Conservation (phyloP, 371 early-diverging fungal species). For the Mucor sp. region DNA sequence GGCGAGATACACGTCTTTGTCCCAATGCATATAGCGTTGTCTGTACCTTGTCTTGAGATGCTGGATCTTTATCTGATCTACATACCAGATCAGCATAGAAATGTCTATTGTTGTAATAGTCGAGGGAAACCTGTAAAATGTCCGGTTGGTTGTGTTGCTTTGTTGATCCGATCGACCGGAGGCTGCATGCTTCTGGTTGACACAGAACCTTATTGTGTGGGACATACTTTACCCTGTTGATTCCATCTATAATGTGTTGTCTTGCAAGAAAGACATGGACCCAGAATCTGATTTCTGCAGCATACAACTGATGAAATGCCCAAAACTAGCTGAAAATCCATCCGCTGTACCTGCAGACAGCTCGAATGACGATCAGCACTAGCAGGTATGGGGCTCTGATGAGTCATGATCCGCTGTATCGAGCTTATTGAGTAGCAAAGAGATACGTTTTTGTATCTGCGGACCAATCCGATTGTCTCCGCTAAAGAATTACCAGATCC, state of each 20-base stretch:
- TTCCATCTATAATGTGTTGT: neutral
- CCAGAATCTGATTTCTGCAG: neutral
- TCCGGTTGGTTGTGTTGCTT: neutral
- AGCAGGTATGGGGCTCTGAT: neutral
- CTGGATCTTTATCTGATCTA: too few relatives aligned
- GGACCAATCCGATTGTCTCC: conserved; percentile 12
- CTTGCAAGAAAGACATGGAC: neutral
- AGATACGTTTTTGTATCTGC: neutral
- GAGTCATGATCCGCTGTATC: neutral
- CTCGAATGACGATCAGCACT: neutral
- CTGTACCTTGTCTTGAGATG: too few relatives aligned
- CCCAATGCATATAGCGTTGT: too few relatives aligned
- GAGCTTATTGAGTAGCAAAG: neutral
- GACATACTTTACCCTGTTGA: conserved; percentile 7
- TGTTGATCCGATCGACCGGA: conserved; percentile 12
- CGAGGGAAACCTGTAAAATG: neutral
- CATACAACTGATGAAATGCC: neutral
- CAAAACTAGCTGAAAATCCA: neutral
- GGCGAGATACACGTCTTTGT: too few relatives aligned
- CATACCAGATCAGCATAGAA: too few relatives aligned
- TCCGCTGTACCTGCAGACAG: neutral
- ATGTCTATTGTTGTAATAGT: too few relatives aligned
- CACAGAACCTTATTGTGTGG: neutral
- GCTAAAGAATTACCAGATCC: neutral
- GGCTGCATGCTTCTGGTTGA: neutral